phyloP scores from a whole-genome alignment of 331 rosid species.

The Rosa hybrid region DNA sequence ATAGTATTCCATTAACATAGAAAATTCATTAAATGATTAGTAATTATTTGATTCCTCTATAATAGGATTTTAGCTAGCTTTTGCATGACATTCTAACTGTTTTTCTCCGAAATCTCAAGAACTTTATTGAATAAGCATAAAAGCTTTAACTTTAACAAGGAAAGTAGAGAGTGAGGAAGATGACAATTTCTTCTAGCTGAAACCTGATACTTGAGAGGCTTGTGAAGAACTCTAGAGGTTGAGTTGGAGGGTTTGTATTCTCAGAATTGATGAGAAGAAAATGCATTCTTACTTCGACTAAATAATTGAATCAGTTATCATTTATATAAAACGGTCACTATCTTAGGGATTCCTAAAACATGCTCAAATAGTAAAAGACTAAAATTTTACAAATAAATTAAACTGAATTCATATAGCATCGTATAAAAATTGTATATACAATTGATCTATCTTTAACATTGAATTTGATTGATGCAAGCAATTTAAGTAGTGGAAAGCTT shows the following conservation, averaged over 20 bases:
- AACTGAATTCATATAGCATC: constrained; percentile 15
- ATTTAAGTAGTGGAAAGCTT: constrained; percentile 23
- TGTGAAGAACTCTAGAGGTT: constrained; percentile 28
- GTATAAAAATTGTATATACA: constrained; percentile 47
- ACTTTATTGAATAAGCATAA: background rate
- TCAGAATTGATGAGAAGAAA: constrained; percentile 28
- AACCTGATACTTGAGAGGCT: constrained; percentile 15
- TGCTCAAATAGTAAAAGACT: background rate
- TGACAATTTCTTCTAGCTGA: constrained; percentile 32
- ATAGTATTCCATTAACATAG: no score
- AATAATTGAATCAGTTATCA: background rate
- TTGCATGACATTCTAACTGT: no score
- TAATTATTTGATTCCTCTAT: no score
- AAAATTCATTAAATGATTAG: no score
- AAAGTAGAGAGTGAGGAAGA: constrained; percentile 14
- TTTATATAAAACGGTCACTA: no score
- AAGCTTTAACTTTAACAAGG: constrained; percentile 9
- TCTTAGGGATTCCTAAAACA: background rate
- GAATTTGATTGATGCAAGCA: constrained; percentile 21
- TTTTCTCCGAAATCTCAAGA: no score
- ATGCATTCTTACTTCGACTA: background rate
- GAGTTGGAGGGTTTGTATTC: background rate
- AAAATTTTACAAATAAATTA: background rate
- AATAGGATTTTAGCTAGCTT: no score
- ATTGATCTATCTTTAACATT: constrained; percentile 33